phyloP scores from a whole-genome alignment of 192 early-diverging fungal species.

The Allomyces arbusculus region DNA sequence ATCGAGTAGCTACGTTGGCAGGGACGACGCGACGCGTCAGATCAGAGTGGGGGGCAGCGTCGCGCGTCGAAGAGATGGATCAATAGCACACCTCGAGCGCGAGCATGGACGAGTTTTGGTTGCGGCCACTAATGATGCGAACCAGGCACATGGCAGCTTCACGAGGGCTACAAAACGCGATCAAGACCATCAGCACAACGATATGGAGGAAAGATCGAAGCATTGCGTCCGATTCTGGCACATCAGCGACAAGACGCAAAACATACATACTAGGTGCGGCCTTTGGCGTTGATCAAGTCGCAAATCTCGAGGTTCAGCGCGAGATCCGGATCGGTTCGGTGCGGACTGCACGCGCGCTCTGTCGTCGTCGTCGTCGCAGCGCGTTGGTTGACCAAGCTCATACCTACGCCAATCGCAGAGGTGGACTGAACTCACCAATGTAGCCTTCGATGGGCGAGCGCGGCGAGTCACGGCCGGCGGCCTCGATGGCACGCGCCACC shows the following conservation, averaged over 20 bases:
- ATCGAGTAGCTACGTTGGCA: constrained; percentile 55
- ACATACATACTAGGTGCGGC: constrained; percentile 48
- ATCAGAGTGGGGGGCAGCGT: background rate
- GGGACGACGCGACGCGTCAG: constrained; percentile 6
- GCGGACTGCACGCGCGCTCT: constrained; percentile 61
- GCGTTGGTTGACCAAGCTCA: too few relatives aligned
- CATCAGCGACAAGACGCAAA: background rate
- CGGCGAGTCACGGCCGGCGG: background rate
- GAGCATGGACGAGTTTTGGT: constrained; percentile 32
- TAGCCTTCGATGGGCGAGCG: background rate
- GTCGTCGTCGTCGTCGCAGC: too few relatives aligned
- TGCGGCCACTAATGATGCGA: constrained; percentile 37
- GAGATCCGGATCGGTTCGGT: constrained; percentile 52
- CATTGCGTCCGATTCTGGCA: too few relatives aligned
- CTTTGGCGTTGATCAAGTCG: constrained; percentile 81
- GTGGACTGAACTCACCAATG: background rate
- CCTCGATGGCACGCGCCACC: background rate
- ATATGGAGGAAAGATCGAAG: too few relatives aligned
- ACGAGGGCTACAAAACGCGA: constrained; percentile 28
- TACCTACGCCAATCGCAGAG: too few relatives aligned
- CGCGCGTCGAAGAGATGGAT: constrained; percentile 3
- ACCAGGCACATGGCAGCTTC: constrained; percentile 54
- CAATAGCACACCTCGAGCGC: constrained; percentile 33
- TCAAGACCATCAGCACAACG: background rate
- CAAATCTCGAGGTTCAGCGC: constrained; percentile 84